Base-by-base conservation (phyloP, 2,329 filamentous ascomycete genomes). In the Hymenoscyphus fraxineus region DNA sequence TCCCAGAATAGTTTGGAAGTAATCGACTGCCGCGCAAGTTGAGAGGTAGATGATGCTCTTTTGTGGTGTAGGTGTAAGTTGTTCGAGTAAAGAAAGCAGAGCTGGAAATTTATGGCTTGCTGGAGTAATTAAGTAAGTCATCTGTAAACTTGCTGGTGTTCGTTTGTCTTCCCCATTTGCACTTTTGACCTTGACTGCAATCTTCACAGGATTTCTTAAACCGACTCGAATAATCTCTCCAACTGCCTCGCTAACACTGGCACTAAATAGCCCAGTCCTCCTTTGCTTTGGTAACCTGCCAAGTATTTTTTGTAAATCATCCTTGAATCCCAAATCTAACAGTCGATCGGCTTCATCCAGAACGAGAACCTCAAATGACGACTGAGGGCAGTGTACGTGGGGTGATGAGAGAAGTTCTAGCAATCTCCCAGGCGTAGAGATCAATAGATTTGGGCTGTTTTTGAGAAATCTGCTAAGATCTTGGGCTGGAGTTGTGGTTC, bases 321-420 rank as follows among this genome's bases (percentile, higher is more conserved):
- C 88, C 76, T 96, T 95, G 78, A 99, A 98, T 6, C 96, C 95
- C 27, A 98, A 83, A 77, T 99, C 95, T 12, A 99, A 82, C 32
- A 99, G 80, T 65, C 95, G 85, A 77, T 99, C 95, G 59, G 94
- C 95, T 79, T 99, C 95, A 74, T 99, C 95, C 41, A 99, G 83
- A 3, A 99, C 91, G 12, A 99, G 85, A 59, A 92, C 87, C 76
- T 99, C 94, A 70, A 99, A 98, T 0, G 91, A 91, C 0, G 91
- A 93, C 66, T 94, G 90, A 0, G 92, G 88, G 71, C 91, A 93
- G 75, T 96, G 91, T 15, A 97, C 93, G 73, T 96, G 90, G 1
- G 88, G 90, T 1, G 92, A 96, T 0, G 89, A 88, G 4, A 99
- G 82, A 0, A 99, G 84, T 74, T 97, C 93, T 6, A 97, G 85